phyloP scores from a whole-genome alignment of 2,329 filamentous ascomycete genomes.

The Alternaria postmessia region DNA sequence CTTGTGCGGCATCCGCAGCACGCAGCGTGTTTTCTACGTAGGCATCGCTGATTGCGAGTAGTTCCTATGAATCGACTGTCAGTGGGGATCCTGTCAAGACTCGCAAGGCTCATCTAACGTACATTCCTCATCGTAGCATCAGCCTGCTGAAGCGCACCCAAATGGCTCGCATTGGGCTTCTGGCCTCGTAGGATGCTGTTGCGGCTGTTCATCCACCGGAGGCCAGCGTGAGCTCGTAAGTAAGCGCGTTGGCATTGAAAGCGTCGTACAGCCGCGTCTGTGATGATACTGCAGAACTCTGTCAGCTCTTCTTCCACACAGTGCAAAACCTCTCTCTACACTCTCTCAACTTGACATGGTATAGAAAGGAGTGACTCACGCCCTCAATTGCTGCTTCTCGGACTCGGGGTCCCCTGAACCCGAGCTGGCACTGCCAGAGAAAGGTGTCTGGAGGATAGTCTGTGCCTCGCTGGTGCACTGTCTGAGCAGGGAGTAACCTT shows the following conservation, averaged over 20 bases:
- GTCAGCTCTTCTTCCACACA: slow-evolving; percentile 23
- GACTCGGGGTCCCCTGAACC: slow-evolving; percentile 59
- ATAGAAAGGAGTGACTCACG: slow-evolving; percentile 53
- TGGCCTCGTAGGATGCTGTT: slow-evolving; percentile 61
- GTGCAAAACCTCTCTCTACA: background rate
- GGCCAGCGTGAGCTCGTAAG: slow-evolving; percentile 64
- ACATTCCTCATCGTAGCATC: slow-evolving; percentile 60
- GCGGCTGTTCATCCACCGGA: slow-evolving; percentile 66
- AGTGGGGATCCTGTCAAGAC: slow-evolving; percentile 3
- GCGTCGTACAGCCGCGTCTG: slow-evolving; percentile 66
- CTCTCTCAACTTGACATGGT: background rate
- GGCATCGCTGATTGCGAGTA: slow-evolving; percentile 64
- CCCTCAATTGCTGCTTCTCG: slow-evolving; percentile 64
- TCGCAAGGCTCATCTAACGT: slow-evolving; percentile 34
- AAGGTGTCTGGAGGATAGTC: slow-evolving; percentile 62
- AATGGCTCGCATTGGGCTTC: slow-evolving; percentile 57
- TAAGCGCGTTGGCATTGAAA: slow-evolving; percentile 70
- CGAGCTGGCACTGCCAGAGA: slow-evolving; percentile 54
- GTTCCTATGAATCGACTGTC: slow-evolving; percentile 56
- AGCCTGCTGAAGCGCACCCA: slow-evolving; percentile 58
- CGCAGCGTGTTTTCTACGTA: slow-evolving; percentile 65
- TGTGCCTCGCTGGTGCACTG: slow-evolving; percentile 65
- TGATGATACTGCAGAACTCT: slow-evolving; percentile 61
- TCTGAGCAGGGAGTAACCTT: slow-evolving; percentile 66
- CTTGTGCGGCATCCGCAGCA: slow-evolving; percentile 62